phyloP scores from a whole-genome alignment of 1,284 basidiomycete species.

The Singerocomus rubriflavus region DNA sequence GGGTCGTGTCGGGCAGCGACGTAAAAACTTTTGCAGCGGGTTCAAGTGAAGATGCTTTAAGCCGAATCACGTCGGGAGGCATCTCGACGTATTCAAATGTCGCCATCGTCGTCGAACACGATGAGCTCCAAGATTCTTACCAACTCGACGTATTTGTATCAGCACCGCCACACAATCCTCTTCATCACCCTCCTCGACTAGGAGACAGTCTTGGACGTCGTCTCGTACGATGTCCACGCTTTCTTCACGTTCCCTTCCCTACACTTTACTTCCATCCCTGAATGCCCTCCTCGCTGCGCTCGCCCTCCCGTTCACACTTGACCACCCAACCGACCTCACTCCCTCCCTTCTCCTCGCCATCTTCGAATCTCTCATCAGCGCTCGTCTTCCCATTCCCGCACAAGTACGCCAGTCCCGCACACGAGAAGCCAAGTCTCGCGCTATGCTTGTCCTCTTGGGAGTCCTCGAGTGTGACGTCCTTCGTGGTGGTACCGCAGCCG shows the following conservation, averaged over 20 bases:
- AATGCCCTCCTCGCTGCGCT: constrained; percentile 51
- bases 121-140: not conserved
- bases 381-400: constrained; percentile 45
- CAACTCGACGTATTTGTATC: no score
- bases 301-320: constrained; percentile 49
- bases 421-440: constrained; percentile 42
- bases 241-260: constrained; percentile 11
- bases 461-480: constrained; percentile 69
- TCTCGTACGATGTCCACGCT: constrained; percentile 12
- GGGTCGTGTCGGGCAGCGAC: constrained; percentile 39
- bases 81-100: constrained; percentile 52
- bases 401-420: constrained; percentile 41
- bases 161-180: constrained; percentile 15
- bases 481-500: constrained; percentile 26
- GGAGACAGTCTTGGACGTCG: constrained; percentile 7
- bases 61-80: constrained; percentile 44
- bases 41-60: constrained; percentile 36
- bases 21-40: constrained; percentile 44
- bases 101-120: constrained; percentile 35
- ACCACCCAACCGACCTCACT: constrained; percentile 65
- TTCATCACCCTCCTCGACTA: not conserved
- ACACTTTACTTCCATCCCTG: constrained; percentile 26
- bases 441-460: constrained; percentile 77
- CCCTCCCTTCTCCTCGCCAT: constrained; percentile 65
- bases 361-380: constrained; percentile 54